These are phyloP conservation scores for Mucor velutinosus DNA, from an alignment of 371 early-diverging fungal genomes.

Conservation along the genomic window DNA sequence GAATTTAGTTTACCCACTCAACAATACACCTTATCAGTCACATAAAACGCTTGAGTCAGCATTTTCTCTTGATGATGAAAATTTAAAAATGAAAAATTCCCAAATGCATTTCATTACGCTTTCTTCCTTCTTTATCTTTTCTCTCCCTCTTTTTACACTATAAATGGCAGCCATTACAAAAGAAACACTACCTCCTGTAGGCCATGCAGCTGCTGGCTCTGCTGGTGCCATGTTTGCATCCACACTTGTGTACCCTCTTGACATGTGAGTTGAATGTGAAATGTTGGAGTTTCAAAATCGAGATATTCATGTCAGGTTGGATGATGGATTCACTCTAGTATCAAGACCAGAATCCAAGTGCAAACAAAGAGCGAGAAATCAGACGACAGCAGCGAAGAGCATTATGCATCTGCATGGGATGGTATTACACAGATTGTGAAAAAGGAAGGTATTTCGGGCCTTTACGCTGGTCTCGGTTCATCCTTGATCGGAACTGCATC, in stretches of 20 bases:
- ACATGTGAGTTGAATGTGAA: conserved; percentile 71
- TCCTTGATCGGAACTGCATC: conserved; percentile 88
- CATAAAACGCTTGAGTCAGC: conserved; percentile 19
- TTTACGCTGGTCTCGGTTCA: conserved; percentile 90
- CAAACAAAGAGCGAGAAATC: conserved; percentile 57
- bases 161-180: conserved; percentile 49
- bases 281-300: background rate
- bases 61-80: conserved; percentile 8
- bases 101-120: background rate
- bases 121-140: conserved; percentile 18
- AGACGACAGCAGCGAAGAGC: conserved; percentile 33
- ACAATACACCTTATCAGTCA: background rate
- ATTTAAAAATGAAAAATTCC: background rate
- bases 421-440: conserved; percentile 81
- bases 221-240: conserved; percentile 92
- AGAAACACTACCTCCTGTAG: conserved; percentile 77
- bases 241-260: conserved; percentile 90
- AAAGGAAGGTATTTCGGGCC: conserved; percentile 86
- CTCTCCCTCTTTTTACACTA: conserved; percentile 10
- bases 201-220: conserved; percentile 92
- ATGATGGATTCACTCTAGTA: conserved; percentile 45
- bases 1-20: conserved; percentile 1
- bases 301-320: background rate
- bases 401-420: conserved; percentile 73
- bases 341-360: conserved; percentile 94